phyloP scores from a whole-genome alignment of 305 asterid species.

The Fraxinus paxiana region DNA sequence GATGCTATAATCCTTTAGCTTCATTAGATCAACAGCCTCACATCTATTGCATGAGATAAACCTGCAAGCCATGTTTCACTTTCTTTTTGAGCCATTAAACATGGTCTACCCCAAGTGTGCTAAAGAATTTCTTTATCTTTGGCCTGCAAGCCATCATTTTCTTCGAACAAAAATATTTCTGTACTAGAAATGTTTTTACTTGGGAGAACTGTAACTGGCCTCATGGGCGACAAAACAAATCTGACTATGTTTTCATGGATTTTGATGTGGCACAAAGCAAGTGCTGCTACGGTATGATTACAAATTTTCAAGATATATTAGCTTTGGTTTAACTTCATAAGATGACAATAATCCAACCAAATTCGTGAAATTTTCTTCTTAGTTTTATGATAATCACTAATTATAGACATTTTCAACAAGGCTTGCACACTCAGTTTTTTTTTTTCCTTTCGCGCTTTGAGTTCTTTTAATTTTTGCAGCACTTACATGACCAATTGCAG shows the following conservation, averaged over 20 bases:
- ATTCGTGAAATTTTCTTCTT: background rate
- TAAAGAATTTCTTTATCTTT: background rate
- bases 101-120: constrained; percentile 4
- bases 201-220: background rate
- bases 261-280: background rate
- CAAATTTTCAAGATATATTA: background rate
- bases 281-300: background rate
- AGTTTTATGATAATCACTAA: background rate
- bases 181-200: background rate
- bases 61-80: background rate
- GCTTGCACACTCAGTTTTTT: constrained; percentile 20
- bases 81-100: background rate
- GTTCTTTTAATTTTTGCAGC: constrained; percentile 48
- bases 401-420: background rate
- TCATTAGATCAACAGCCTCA: background rate
- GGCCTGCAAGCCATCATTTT: background rate
- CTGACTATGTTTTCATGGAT: background rate
- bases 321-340: constrained; percentile 9
- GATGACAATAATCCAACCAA: background rate
- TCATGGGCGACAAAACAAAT: background rate
- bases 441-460: constrained; percentile 1
- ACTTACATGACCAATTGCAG: constrained; percentile 82
- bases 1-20: constrained; percentile 1
- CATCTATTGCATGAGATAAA: background rate
- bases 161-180: background rate